These are phyloP conservation scores for Trichosporon sp. DNA, from an alignment of 1,284 basidiomycete genomes.

Conservation along the genomic window DNA sequence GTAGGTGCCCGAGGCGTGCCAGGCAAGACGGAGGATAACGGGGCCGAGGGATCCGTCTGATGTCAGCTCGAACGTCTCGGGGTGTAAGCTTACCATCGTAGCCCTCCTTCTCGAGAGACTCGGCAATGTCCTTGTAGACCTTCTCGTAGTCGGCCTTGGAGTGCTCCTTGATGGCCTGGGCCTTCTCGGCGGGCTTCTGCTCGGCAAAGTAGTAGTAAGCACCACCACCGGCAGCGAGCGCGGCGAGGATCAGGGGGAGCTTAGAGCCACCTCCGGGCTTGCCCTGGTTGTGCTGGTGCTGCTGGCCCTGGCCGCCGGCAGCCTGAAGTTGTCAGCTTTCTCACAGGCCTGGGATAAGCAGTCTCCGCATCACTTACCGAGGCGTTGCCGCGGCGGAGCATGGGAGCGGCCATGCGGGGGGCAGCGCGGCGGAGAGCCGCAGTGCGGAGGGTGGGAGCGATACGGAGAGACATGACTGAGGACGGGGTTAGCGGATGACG, in stretches of 20 bases:
- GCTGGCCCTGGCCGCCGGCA: background rate
- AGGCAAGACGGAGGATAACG: constrained; percentile 85
- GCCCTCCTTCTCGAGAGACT: constrained; percentile 66
- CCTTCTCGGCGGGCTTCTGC: constrained; percentile 55
- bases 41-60: constrained; percentile 86
- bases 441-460: constrained; percentile 31
- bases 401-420: constrained; percentile 17
- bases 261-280: constrained; percentile 22
- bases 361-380: constrained; percentile 18
- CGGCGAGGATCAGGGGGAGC: constrained; percentile 28
- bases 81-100: constrained; percentile 66
- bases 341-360: background rate
- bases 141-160: constrained; percentile 72
- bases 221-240: constrained; percentile 36
- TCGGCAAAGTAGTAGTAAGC: constrained; percentile 47
- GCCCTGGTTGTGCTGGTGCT: background rate
- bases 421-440: constrained; percentile 23
- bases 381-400: constrained; percentile 31
- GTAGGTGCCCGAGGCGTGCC: constrained; percentile 87
- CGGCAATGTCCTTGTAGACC: constrained; percentile 82
- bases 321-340: background rate
- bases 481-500: constrained; percentile 1
- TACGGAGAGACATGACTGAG: constrained; percentile 33
- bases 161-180: constrained; percentile 59
- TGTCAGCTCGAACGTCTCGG: background rate